Evolutionary conservation across 768 basidiomycete species (phyloP), one percentile per base, ranked within the genome.

Genomic region (Brasilioporus rufonigricans): DNA sequence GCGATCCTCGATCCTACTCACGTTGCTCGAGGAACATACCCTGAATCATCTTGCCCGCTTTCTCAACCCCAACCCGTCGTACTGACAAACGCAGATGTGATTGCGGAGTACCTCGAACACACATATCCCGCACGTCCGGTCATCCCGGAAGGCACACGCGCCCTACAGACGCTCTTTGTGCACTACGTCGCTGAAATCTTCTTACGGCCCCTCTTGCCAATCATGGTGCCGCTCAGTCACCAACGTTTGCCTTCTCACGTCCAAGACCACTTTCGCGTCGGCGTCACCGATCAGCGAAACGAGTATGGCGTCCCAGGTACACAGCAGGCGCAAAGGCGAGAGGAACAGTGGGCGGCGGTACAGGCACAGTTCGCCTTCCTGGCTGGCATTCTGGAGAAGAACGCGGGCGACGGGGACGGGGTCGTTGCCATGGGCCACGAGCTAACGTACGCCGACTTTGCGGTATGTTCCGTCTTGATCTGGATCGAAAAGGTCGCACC

Each of bases 401-500:
- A 89, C 58, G 59, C 68, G 7, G 76, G 77, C 0, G 85, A 87
- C 50, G 83, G 84, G 3, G 73, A 86, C 58, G 84, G 84, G 2
- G 71, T 81, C 11, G 84, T 88, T 32, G 81, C 73, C 16, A 83
- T 83, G 77, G 88, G 87, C 4, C 73, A 76, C 33, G 83, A 86
- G 19, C 75, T 89, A 47, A 82, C 80, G 11, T 88, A 89, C 59
- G 86, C 85, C 2, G 88, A 90, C 60, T 89, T 90, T 64, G 82
- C 85, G 5, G 69, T 91, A 21, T 87, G 86, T 59, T 81, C 88
- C 0, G 78, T 87, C 18, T 69, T 90, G 39, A 79, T 89, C 44
- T 91, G 86, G 87, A 84, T 89, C 39, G 83, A 89, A 65, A 76
- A 80, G 45, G 81, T 89, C 64, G 80, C 86, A 4, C 78, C 85